Conservation (phyloP, 306 rosid species). For the Quercus agrifolia region DNA sequence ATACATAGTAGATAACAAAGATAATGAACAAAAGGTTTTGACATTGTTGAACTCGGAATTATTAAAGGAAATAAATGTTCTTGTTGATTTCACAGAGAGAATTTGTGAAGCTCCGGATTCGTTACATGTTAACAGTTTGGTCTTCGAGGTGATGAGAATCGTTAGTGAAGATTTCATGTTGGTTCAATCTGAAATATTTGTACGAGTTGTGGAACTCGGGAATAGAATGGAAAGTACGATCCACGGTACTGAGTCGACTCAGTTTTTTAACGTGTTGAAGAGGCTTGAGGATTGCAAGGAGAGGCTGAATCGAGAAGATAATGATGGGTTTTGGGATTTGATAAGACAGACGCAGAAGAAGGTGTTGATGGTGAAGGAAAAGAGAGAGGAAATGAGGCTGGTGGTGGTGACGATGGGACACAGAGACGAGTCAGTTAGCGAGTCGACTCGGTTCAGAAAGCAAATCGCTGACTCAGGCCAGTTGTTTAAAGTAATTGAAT, state of each 20-base stretch:
- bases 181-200: slow-evolving; percentile 48
- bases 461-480: slow-evolving; percentile 71
- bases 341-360: slow-evolving; percentile 25
- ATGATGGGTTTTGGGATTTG: slow-evolving; percentile 65
- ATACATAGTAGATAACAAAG: background rate
- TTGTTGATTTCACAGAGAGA: slow-evolving; percentile 48
- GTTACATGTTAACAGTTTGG: slow-evolving; percentile 44
- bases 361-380: slow-evolving; percentile 29
- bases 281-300: slow-evolving; percentile 42
- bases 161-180: slow-evolving; percentile 61
- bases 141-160: slow-evolving; percentile 58
- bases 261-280: slow-evolving; percentile 26
- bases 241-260: slow-evolving; percentile 43
- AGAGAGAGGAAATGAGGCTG: slow-evolving; percentile 44
- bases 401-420: slow-evolving; percentile 21
- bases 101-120: slow-evolving; percentile 50
- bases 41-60: slow-evolving; percentile 33
- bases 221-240: slow-evolving; percentile 30
- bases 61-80: slow-evolving; percentile 36
- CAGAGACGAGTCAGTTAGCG: slow-evolving; percentile 9
- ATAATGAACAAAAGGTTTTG: slow-evolving; percentile 5
- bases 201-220: slow-evolving; percentile 38
- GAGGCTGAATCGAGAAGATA: slow-evolving; percentile 44
- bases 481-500: background rate
- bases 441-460: slow-evolving; percentile 49